A percentile compares a stretch with the other conserved stretches of the same genome.
Conservation (phyloP, 2,329 filamentous ascomycete genomes). For the Aspergillus sp. region DNA sequence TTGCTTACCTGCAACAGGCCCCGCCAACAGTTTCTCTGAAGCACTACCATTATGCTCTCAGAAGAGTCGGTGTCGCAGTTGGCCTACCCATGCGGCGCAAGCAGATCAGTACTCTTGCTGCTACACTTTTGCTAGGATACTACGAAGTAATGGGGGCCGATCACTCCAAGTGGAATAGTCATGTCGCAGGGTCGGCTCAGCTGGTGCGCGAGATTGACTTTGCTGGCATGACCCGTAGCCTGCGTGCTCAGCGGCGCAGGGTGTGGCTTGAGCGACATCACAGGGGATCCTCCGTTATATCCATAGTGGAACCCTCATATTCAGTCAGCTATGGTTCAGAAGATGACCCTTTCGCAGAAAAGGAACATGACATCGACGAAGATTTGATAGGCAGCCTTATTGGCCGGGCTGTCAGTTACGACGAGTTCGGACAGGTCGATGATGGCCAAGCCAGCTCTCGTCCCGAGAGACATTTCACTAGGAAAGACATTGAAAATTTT, state of each 20-base stretch:
- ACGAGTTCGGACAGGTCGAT: slow-evolving; percentile 57
- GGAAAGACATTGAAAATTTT: slow-evolving; percentile 72
- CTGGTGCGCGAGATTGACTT: slow-evolving; percentile 83
- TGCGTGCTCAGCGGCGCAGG: slow-evolving; percentile 64
- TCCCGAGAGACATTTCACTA: slow-evolving; percentile 40
- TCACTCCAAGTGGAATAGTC: slow-evolving; percentile 93
- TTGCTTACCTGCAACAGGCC: slow-evolving; percentile 74
- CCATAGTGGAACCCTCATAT: slow-evolving; percentile 19
- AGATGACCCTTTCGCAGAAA: slow-evolving; percentile 45
- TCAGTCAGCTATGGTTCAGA: slow-evolving; percentile 42
- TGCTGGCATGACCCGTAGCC: slow-evolving; percentile 68
- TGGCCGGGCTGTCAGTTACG: slow-evolving; percentile 60
- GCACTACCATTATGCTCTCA: slow-evolving; percentile 85
- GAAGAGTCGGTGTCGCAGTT: slow-evolving; percentile 75
- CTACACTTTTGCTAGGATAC: slow-evolving; percentile 80
- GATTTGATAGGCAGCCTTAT: slow-evolving; percentile 59
- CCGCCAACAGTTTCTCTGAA: slow-evolving; percentile 80
- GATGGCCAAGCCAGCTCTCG: slow-evolving; percentile 19
- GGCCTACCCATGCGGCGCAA: slow-evolving; percentile 67
- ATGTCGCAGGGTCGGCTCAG: slow-evolving; percentile 80
- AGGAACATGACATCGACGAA: slow-evolving; percentile 55
- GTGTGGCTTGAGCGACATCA: slow-evolving; percentile 37
- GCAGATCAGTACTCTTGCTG: slow-evolving; percentile 80
- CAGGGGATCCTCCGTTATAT: slow-evolving; percentile 23
- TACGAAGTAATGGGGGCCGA: slow-evolving; percentile 96